Conservation (phyloP, 2,329 filamentous ascomycete species). For the Fusarium sp. region DNA sequence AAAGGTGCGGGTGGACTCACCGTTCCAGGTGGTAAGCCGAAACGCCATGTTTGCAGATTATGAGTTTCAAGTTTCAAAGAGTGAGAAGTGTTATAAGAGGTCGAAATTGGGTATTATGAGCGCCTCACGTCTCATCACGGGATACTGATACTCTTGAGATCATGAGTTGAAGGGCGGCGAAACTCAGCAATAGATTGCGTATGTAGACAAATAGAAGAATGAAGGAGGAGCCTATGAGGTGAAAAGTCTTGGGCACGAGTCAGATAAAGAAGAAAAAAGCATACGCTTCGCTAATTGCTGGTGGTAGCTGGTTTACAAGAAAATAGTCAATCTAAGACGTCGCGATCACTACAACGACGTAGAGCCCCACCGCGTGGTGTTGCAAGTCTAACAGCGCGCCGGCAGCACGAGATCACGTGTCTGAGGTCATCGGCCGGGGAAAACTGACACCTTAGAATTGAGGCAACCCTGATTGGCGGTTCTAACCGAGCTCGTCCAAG, state of each 20-base stretch:
- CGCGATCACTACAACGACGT: constrained; percentile 35
- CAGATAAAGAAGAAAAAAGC: background rate
- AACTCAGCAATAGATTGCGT: background rate
- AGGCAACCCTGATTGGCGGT: constrained; percentile 51
- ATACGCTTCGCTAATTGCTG: background rate
- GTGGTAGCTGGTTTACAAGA: background rate
- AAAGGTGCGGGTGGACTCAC: constrained; percentile 58
- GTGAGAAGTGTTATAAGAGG: background rate
- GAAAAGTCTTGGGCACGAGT: too few species aligned
- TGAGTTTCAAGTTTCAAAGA: background rate
- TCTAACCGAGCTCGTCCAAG: constrained; percentile 53
- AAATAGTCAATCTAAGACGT: constrained; percentile 2
- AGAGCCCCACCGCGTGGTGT: constrained; percentile 36
- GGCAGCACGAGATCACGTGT: constrained; percentile 52
- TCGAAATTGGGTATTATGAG: background rate
- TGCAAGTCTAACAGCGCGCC: constrained; percentile 34
- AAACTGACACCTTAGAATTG: constrained; percentile 49
- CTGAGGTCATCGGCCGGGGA: background rate
- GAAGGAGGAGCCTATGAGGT: too few species aligned
- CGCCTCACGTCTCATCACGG: constrained; percentile 19
- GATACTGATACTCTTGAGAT: constrained; percentile 1
- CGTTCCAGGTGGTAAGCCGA: constrained; percentile 90
- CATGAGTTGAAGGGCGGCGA: constrained; percentile 12
- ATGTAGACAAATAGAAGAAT: background rate
- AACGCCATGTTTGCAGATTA: constrained; percentile 70